A percentile compares a stretch with the other conserved stretches of the same genome.
Conservation (phyloP, 345 rosid genomes). For the Acer campestre region DNA sequence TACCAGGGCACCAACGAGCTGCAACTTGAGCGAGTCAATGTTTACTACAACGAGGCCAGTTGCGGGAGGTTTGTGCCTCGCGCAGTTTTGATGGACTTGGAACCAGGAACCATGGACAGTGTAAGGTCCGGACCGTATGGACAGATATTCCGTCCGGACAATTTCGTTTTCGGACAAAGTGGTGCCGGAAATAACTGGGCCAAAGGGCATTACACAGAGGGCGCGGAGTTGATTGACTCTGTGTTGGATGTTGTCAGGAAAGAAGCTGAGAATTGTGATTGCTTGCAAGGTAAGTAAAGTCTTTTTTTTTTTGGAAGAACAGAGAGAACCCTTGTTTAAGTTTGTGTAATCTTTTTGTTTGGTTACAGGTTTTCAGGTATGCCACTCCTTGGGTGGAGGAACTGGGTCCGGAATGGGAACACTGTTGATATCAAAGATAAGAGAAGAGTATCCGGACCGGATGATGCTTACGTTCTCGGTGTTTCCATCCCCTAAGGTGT, state of each 20-base stretch:
- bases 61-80: constrained; percentile 80
- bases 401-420: constrained; percentile 91
- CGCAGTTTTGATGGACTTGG: constrained; percentile 78
- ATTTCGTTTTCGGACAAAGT: constrained; percentile 78
- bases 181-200: constrained; percentile 91
- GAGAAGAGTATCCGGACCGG: constrained; percentile 79
- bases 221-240: constrained; percentile 81
- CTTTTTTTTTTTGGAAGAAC: background rate
- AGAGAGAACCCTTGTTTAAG: background rate
- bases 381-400: constrained; percentile 83
- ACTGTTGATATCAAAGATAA: constrained; percentile 67
- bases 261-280: constrained; percentile 79
- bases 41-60: constrained; percentile 79
- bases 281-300: constrained; percentile 56
- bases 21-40: constrained; percentile 71
- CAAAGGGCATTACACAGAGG: constrained; percentile 83
- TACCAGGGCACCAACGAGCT: constrained; percentile 65
- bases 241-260: constrained; percentile 77
- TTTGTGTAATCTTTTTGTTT: background rate
- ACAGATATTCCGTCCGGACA: constrained; percentile 72
- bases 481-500: constrained; percentile 85
- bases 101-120: constrained; percentile 85
- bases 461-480: constrained; percentile 91
- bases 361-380: constrained; percentile 72
- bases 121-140: constrained; percentile 77